Percentiles rank a stretch among this genome's conserved stretches.
Conservation (phyloP, 139 green algal species). For the Coelastrella sp. region DNA sequence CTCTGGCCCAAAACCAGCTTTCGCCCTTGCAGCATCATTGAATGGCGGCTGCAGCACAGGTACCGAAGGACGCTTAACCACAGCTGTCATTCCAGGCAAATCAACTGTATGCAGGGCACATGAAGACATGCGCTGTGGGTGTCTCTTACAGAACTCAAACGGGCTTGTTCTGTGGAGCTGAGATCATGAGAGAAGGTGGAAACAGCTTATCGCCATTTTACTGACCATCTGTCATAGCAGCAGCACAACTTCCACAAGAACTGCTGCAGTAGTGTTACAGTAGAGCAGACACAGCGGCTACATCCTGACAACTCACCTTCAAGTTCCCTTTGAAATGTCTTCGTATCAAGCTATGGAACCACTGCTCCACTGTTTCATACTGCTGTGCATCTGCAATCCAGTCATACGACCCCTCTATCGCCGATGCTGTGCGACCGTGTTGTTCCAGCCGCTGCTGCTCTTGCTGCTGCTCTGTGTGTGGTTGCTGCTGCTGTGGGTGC, state of each 20-base stretch:
- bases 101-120: too few relatives aligned
- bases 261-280: background rate
- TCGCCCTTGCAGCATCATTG: conserved; percentile 81
- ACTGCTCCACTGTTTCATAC: conserved; percentile 68
- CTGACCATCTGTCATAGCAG: too few relatives aligned
- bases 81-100: too few relatives aligned
- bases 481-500: background rate
- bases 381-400: conserved; percentile 68
- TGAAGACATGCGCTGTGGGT: too few relatives aligned
- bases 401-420: background rate
- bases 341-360: conserved; percentile 84
- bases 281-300: background rate
- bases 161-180: too few relatives aligned
- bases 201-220: too few relatives aligned
- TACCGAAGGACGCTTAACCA: too few relatives aligned
- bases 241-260: background rate
- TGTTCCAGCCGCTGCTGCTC: conserved; percentile 25
- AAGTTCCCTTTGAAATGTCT: conserved; percentile 81
- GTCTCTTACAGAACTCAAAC: too few relatives aligned
- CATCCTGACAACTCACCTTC: conserved; percentile 58
- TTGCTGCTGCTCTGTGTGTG: background rate
- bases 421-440: background rate
- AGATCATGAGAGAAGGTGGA: too few relatives aligned
- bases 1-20: conserved; percentile 77
- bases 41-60: conserved; percentile 83